phyloP scores from a whole-genome alignment of 257 asterid species.

The Cordia subcordata region DNA sequence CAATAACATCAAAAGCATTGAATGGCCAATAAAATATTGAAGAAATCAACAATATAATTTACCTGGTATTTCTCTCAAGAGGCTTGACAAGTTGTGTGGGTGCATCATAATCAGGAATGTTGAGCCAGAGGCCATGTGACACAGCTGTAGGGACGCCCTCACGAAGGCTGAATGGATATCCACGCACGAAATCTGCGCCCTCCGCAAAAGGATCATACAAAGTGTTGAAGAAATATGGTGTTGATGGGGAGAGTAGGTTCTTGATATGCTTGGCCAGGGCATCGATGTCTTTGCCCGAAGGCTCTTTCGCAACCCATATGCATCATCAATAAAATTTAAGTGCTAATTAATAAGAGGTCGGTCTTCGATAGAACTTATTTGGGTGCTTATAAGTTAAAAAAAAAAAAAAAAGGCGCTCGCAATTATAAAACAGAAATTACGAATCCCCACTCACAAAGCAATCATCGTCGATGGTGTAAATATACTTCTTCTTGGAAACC shows the following conservation, averaged over 20 bases:
- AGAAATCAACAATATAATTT: not conserved
- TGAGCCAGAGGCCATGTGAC: constrained; percentile 87
- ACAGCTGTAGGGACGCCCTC: constrained; percentile 89
- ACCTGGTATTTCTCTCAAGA: constrained; percentile 70
- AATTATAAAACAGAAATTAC: not conserved
- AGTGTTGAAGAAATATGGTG: constrained; percentile 88
- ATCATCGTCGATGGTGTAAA: constrained; percentile 88
- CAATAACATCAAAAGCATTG: too few species aligned
- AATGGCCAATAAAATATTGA: too few species aligned
- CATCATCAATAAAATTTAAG: not conserved
- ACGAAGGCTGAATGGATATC: constrained; percentile 88
- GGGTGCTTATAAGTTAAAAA: too few species aligned
- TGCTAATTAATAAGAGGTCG: too few species aligned
- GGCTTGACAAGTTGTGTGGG: constrained; percentile 97
- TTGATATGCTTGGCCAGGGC: constrained; percentile 79
- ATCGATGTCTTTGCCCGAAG: constrained; percentile 62
- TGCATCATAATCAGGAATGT: constrained; percentile 90
- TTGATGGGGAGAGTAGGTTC: constrained; percentile 77
- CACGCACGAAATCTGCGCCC: constrained; percentile 86
- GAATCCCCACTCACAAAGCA: constrained; percentile 77
- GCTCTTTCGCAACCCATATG: constrained; percentile 81
- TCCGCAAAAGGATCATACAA: constrained; percentile 79
- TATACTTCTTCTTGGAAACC: constrained; percentile 94
- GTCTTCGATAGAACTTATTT: too few species aligned
- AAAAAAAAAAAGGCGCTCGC: not conserved